Conservation (phyloP, 2,329 filamentous ascomycete genomes). For the Drechmeria coniospora region DNA sequence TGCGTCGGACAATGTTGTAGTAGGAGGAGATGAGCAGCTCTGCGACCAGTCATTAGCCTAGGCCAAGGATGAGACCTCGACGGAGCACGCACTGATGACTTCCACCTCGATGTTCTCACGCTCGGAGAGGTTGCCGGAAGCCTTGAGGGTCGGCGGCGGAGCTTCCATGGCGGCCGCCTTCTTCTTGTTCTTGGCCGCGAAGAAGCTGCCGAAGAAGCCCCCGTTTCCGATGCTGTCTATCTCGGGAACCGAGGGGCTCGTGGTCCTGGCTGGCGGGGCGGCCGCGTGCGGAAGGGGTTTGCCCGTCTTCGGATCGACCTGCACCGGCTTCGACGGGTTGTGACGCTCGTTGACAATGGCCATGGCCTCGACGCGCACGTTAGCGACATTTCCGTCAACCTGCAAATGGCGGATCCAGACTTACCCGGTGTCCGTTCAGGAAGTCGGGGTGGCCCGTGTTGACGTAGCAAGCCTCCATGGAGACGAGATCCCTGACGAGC, state of each 20-base stretch:
- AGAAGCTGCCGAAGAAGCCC: constrained; percentile 97
- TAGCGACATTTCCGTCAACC: constrained; percentile 5
- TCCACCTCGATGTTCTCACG: constrained; percentile 93
- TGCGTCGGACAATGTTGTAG: constrained; percentile 94
- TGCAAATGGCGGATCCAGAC: constrained; percentile 10
- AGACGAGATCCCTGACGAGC: constrained; percentile 78
- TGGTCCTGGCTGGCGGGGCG: constrained; percentile 53
- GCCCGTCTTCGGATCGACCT: constrained; percentile 96
- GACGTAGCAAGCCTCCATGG: constrained; percentile 95
- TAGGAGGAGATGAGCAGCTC: constrained; percentile 93
- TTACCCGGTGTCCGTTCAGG: constrained; percentile 77
- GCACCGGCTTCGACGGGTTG: constrained; percentile 65
- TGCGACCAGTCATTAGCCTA: constrained; percentile 19
- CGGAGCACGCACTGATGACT: constrained; percentile 70
- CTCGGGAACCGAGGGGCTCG: constrained; percentile 54
- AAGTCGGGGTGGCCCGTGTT: constrained; percentile 98
- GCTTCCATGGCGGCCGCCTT: constrained; percentile 99
- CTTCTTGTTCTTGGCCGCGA: constrained; percentile 99
- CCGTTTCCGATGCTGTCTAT: constrained; percentile 37
- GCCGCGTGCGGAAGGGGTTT: constrained; percentile 68
- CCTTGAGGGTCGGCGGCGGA: constrained; percentile 83
- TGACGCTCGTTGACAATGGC: constrained; percentile 93
- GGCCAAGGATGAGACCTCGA: background rate
- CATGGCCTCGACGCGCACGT: constrained; percentile 50
- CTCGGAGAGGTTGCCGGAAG: constrained; percentile 83